These are phyloP conservation scores for Chytriomyces sp. DNA, from an alignment of 192 early-diverging fungal species.

Conservation along the genomic window DNA sequence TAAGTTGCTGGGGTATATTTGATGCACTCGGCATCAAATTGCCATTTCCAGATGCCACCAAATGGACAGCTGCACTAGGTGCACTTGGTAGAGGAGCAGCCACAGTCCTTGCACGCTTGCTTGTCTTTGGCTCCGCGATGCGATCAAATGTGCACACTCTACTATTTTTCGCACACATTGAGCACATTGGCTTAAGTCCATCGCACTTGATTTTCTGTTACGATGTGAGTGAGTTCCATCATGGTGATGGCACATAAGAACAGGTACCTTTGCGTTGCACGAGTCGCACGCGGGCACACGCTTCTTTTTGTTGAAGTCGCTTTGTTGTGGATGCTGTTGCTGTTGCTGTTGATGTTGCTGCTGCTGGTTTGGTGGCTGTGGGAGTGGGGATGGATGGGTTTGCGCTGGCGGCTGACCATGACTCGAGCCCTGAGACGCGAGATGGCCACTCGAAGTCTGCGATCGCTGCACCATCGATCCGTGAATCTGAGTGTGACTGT, in stretches of 20 bases:
- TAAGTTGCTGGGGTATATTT: too few relatives aligned
- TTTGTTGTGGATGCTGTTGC: not conserved
- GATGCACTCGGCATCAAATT: too few relatives aligned
- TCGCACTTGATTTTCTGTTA: constrained; percentile 83
- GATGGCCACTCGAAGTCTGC: too few relatives aligned
- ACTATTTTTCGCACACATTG: constrained; percentile 73
- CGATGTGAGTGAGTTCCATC: not conserved
- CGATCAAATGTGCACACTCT: constrained; percentile 63
- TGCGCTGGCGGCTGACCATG: not conserved
- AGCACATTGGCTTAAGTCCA: constrained; percentile 77
- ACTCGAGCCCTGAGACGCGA: too few relatives aligned
- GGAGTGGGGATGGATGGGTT: not conserved
- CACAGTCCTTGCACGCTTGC: not conserved
- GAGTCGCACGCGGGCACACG: constrained; percentile 11
- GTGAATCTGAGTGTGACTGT: too few relatives aligned
- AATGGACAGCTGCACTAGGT: not conserved
- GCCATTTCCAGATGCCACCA: too few relatives aligned
- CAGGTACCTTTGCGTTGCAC: constrained; percentile 15
- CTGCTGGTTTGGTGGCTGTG: not conserved
- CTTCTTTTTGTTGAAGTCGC: not conserved
- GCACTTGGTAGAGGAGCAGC: not conserved
- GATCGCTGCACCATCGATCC: too few relatives aligned
- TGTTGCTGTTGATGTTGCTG: too few relatives aligned
- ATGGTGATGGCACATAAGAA: not conserved
- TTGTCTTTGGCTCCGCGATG: not conserved